Evolutionary conservation across 768 basidiomycete species (phyloP).

Genomic region (Leccinum ochraceum): DNA sequence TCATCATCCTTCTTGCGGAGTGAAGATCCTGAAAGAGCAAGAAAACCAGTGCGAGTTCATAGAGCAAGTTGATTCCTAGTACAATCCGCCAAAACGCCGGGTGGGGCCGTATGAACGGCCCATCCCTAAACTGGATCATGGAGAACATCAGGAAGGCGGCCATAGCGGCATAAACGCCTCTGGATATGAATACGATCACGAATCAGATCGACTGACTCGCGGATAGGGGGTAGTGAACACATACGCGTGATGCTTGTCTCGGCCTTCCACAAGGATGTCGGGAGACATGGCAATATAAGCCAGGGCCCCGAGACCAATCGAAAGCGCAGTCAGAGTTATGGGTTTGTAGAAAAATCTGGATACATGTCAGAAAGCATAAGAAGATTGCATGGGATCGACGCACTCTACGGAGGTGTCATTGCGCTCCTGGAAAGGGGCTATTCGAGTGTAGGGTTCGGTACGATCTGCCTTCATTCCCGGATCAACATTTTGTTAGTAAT

Average conservation of each 20-base stretch:
- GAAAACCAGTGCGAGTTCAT: conserved; percentile 82
- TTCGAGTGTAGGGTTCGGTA: conserved; percentile 80
- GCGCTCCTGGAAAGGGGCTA: conserved; percentile 80
- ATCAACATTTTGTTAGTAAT: conserved; percentile 18
- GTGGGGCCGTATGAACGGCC: conserved; percentile 86
- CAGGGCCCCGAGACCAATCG: conserved; percentile 62
- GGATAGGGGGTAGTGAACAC: conserved; percentile 25
- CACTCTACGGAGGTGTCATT: conserved; percentile 84
- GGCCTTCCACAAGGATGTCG: conserved; percentile 81
- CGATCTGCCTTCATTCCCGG: conserved; percentile 63
- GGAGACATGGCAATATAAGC: conserved; percentile 84
- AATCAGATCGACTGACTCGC: conserved; percentile 1
- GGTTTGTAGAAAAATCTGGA: conserved; percentile 87
- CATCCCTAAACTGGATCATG: conserved; percentile 88
- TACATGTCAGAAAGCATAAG: conserved; percentile 7
- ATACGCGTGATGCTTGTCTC: conserved; percentile 79
- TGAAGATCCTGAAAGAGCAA: conserved; percentile 82
- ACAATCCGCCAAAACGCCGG: conserved; percentile 84
- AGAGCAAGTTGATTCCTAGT: conserved; percentile 79
- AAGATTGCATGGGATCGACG: conserved; percentile 21
- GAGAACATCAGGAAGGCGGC: conserved; percentile 78
- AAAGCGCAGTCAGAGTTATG: conserved; percentile 73
- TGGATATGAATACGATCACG: conserved; percentile 33
- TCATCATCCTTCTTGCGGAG: conserved; percentile 79
- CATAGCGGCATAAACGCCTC: conserved; percentile 76